These are phyloP conservation scores for Psilocybe sp. DNA, from an alignment of 768 basidiomycete genomes.

Conservation along the genomic window DNA sequence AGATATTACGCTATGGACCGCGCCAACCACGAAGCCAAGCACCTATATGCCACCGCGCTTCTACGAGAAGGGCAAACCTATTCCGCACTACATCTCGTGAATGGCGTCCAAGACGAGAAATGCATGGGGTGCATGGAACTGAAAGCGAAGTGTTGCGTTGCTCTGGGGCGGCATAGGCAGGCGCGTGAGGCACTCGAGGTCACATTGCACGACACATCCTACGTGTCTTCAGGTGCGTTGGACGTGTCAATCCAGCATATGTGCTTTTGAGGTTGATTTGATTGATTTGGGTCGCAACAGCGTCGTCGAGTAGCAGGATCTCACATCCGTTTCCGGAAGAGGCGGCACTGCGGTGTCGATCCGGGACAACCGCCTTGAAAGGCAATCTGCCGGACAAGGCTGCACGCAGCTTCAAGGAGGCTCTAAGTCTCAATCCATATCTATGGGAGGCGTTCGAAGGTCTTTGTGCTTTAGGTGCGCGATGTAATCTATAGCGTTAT, in stretches of 20 bases:
- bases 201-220: conserved; percentile 49
- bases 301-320: conserved; percentile 50
- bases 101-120: conserved; percentile 52
- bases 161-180: conserved; percentile 72
- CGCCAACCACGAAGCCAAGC: conserved; percentile 75
- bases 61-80: conserved; percentile 68
- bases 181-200: conserved; percentile 71
- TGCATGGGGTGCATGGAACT: conserved; percentile 80
- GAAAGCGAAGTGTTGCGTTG: conserved; percentile 71
- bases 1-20: conserved; percentile 72
- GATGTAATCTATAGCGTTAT: conserved; percentile 5
- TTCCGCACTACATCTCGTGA: conserved; percentile 72
- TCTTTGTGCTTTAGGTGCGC: conserved; percentile 72
- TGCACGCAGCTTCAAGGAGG: conserved; percentile 64
- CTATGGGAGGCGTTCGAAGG: conserved; percentile 94
- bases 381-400: conserved; percentile 79
- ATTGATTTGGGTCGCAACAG: conserved; percentile 29
- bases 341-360: conserved; percentile 71
- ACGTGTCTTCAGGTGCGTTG: conserved; percentile 57
- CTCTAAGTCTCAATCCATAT: conserved; percentile 71
- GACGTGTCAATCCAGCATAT: conserved; percentile 5
- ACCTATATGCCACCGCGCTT: conserved; percentile 79
- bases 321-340: conserved; percentile 67
- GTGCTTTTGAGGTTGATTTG: conserved; percentile 9
- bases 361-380: conserved; percentile 74